phyloP scores from a whole-genome alignment of 306 rosid genomes.

The Quercus mongolica region DNA sequence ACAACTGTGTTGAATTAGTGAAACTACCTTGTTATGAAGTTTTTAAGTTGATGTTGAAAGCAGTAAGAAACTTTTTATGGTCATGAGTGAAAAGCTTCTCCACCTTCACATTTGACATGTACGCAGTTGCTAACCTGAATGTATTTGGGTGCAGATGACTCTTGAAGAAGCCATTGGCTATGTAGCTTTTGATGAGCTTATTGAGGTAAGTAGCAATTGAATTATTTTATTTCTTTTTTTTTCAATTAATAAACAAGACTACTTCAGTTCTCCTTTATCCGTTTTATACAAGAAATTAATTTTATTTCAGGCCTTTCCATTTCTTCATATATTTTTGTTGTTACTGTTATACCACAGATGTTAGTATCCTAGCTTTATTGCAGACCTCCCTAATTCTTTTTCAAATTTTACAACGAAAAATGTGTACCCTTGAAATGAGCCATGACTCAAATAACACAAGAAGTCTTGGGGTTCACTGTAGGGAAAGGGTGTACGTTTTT shows the following conservation, averaged over 20 bases:
- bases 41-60: neutral
- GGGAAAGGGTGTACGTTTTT: neutral
- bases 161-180: conserved; percentile 98
- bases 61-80: neutral
- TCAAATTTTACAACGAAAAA: neutral
- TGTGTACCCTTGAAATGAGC: too few relatives aligned
- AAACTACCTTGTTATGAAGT: neutral
- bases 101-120: neutral
- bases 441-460: too few relatives aligned
- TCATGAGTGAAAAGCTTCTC: neutral
- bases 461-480: too few relatives aligned
- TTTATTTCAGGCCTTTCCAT: neutral
- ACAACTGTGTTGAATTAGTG: neutral
- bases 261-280: neutral
- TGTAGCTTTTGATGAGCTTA: conserved; percentile 93
- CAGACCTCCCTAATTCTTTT: neutral
- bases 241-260: neutral
- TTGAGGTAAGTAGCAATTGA: conserved; percentile 57
- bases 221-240: neutral
- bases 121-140: conserved; percentile 20
- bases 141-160: conserved; percentile 64
- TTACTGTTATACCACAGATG: neutral
- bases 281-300: neutral
- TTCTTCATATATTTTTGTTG: neutral
- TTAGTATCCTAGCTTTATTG: neutral